Conservation (phyloP, 495 filamentous ascomycete species). For the Pseudevernia furfuracea region DNA sequence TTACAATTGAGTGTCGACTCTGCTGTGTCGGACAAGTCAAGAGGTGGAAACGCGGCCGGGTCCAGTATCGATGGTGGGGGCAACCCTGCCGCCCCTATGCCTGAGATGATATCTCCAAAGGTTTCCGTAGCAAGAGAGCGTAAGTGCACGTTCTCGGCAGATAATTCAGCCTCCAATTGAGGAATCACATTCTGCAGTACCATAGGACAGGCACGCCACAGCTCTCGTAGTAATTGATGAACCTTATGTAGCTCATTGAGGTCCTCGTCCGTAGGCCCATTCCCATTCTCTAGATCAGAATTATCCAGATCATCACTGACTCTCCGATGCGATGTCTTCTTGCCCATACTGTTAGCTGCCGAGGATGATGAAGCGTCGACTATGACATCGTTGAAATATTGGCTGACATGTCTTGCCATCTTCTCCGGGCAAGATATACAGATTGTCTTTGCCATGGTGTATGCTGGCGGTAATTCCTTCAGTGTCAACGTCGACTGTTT, state of each 20-base stretch:
- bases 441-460: constrained; percentile 91
- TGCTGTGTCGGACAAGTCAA: constrained; percentile 54
- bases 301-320: constrained; percentile 53
- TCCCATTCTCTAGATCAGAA: constrained; percentile 56
- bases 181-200: constrained; percentile 91
- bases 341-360: constrained; percentile 35
- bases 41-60: constrained; percentile 70
- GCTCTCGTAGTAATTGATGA: constrained; percentile 78
- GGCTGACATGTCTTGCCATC: constrained; percentile 87
- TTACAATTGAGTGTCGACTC: constrained; percentile 47
- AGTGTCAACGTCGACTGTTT: constrained; percentile 71
- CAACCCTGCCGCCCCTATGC: constrained; percentile 82
- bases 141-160: constrained; percentile 78
- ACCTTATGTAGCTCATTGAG: constrained; percentile 82
- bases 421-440: constrained; percentile 86
- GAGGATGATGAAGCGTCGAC: constrained; percentile 64
- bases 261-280: constrained; percentile 69
- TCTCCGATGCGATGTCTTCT: constrained; percentile 37
- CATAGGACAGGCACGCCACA: constrained; percentile 85
- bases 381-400: constrained; percentile 96
- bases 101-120: constrained; percentile 85
- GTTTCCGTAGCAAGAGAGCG: constrained; percentile 86
- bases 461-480: constrained; percentile 83
- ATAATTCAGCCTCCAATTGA: constrained; percentile 86
- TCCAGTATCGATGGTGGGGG: constrained; percentile 66